Evolutionary conservation across 73 alveolate genomes (phyloP).

Genomic region (Paramecium caudatum): DNA sequence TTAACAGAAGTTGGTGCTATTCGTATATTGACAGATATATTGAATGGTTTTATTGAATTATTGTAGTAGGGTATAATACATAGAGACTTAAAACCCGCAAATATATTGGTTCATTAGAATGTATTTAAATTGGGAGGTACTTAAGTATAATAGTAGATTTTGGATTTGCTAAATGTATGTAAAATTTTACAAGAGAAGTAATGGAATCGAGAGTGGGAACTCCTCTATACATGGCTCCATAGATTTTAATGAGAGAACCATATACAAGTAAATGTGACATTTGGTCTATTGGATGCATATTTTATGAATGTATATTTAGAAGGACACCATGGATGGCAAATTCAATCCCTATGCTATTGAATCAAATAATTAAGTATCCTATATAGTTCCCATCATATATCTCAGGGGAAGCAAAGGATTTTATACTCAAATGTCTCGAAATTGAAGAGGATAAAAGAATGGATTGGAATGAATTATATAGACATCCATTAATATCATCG

Average conservation of each 20-base stretch:
- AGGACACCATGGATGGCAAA: conserved; percentile 74
- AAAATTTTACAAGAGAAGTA: conserved; percentile 62
- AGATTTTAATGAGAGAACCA: conserved; percentile 90
- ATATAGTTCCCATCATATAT: conserved; percentile 70
- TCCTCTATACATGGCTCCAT: conserved; percentile 90
- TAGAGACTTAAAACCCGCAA: conserved; percentile 77
- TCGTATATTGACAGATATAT: conserved; percentile 57
- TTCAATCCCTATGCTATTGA: not conserved
- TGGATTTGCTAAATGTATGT: conserved; percentile 72
- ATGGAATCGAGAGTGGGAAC: conserved; percentile 80
- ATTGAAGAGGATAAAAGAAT: conserved; percentile 70
- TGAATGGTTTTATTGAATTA: conserved; percentile 73
- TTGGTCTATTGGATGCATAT: conserved; percentile 97
- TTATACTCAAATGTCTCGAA: conserved; percentile 30
- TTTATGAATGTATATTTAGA: conserved; percentile 83
- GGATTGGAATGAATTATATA: conserved; percentile 65
- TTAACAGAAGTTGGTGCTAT: conserved; percentile 72
- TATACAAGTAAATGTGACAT: conserved; percentile 94
- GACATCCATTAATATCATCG: conserved; percentile 47
- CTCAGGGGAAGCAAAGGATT: conserved; percentile 68
- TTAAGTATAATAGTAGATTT: conserved; percentile 60
- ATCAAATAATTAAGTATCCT: conserved; percentile 41
- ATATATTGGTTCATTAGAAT: conserved; percentile 62
- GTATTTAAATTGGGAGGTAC: conserved; percentile 68
- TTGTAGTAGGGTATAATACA: conserved; percentile 74